Evolutionary conservation across 768 basidiomycete genomes (phyloP).

Genomic region (Russula brevipes): DNA sequence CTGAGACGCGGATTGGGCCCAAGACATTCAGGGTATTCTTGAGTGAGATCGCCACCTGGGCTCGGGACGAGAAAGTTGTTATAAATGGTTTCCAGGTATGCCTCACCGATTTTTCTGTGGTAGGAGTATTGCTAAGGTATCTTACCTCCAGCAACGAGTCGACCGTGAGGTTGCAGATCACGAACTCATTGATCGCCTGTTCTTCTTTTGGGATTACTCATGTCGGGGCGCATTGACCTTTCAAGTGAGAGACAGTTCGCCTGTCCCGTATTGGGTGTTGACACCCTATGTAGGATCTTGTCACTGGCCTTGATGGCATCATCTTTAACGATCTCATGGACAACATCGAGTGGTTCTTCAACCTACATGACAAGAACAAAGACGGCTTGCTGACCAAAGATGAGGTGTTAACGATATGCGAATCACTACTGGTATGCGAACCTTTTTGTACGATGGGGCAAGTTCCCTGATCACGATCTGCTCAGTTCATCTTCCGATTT

Average conservation of each 20-base stretch:
- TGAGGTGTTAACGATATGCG: conserved; percentile 91
- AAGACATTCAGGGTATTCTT: conserved; percentile 85
- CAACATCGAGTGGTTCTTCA: conserved; percentile 98
- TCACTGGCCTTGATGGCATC: conserved; percentile 82
- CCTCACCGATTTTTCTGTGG: neutral
- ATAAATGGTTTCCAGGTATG: conserved; percentile 84
- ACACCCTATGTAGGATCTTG: conserved; percentile 62
- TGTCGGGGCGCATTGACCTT: conserved; percentile 81
- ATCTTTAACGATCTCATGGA: conserved; percentile 98
- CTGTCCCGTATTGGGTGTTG: neutral
- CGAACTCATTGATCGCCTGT: conserved; percentile 88
- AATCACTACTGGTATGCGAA: conserved; percentile 75
- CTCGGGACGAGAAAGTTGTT: conserved; percentile 87
- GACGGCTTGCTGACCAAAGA: conserved; percentile 95
- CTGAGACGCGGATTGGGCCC: conserved; percentile 85
- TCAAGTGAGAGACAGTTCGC: conserved; percentile 51
- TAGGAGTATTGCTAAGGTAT: conserved; percentile 11
- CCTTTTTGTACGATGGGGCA: neutral
- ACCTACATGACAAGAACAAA: conserved; percentile 91
- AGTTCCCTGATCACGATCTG: neutral
- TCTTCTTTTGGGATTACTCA: conserved; percentile 90
- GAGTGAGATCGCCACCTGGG: conserved; percentile 93
- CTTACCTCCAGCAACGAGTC: conserved; percentile 60
- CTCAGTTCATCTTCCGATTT: conserved; percentile 94
- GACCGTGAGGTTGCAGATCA: conserved; percentile 93